Base-by-base conservation (phyloP, 805 yeast genomes). In the Kodamaea fukazawae region DNA sequence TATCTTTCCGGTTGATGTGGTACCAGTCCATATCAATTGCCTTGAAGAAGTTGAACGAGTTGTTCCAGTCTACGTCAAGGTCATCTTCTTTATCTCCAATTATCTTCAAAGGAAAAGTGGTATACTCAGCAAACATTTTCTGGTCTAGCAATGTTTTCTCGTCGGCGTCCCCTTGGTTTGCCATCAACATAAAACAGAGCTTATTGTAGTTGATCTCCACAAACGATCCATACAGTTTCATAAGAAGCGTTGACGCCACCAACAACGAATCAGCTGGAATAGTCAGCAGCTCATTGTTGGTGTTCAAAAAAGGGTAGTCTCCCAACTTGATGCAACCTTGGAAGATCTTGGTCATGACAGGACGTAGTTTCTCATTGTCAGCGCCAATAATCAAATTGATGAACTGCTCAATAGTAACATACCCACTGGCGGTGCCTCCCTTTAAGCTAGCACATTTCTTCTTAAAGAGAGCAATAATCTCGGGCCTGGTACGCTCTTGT, bases 11-110 rank as follows among this genome's bases (percentile, higher is more conserved):
- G 0, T 70, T 51, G 1, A 82, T 44, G 2, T 48, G 44, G 28
- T 73, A 41, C 2, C 58, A 48, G 0, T 63, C 58, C 0, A 71
- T 35, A n/a, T 72, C 70, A 9, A 74, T 52, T 2, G 60, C 63
- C 52, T 78, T 82, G 48, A 65, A 71, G 1, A 59, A 53, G 39
- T 66, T 61, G 4, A 79, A 58, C 6, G 61, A 45, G 0, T 67
- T 67, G 4, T 39, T 39, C 71, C 71, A 65, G n/a, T 48, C 44
- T 15, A 65, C 48, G 9, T 36, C 46, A 25, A 38, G 42, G 5
- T 46, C 50, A 9, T 40, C 41, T 13, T 32, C 31, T 26, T 23
- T 10, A 27, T 42, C 25, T 34, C 34, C 42, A 27, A 12, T 36
- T 17, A 13, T 49, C 58, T 37, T 36, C 44, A 68, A 62, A 60